Evolutionary conservation across 225 moss, liverwort and hornwort species (phyloP), one percentile per base, ranked within the genome.

Genomic region (Lunularia cruciata): DNA sequence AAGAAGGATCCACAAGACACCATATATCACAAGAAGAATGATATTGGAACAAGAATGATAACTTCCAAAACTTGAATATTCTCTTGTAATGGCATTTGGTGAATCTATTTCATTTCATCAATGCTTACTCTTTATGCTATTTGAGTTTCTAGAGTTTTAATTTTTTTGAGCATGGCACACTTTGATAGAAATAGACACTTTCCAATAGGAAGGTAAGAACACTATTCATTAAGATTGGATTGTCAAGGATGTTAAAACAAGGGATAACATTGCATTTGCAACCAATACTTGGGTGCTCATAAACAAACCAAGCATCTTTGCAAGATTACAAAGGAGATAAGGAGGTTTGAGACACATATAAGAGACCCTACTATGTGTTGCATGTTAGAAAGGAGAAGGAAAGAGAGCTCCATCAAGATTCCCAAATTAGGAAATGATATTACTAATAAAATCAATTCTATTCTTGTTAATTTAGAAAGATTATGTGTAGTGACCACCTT

Each of bases 171-270:
- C n/a, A n/a, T 98, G 96, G 96, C 91, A 89, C 56, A 89, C 91
- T 75, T 82, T 98, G 16, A 71, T 98, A 69, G 93, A 98, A 79
- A 76, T 98, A 5, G 93, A 98, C 48, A 98, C 98, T 34, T 98
- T 91, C 72, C 93, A 91, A 68, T 81, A 83, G 47, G 92, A 98
- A 69, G 93, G 98, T 42, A 89, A 89, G 59, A 90, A 93, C 54
- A 86, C 98, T 34, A 93, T 98, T 28, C 83, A 93, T 56, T 84
- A 93, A 74, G 98, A 98, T 64, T 98, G 98, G 98, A 84, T 83
- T 46, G 86, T 98, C 55, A 93, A 84, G 72, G 82, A 98, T 76
- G 89, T 93, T 39, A 76, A 69, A 40, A 84, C 83, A 63, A 93
- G 89, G 23, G 75, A 88, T 72, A 71, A 57, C 3, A 92, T 98